phyloP scores from a whole-genome alignment of 768 basidiomycete species.

The Vishniacozyma victoriae region DNA sequence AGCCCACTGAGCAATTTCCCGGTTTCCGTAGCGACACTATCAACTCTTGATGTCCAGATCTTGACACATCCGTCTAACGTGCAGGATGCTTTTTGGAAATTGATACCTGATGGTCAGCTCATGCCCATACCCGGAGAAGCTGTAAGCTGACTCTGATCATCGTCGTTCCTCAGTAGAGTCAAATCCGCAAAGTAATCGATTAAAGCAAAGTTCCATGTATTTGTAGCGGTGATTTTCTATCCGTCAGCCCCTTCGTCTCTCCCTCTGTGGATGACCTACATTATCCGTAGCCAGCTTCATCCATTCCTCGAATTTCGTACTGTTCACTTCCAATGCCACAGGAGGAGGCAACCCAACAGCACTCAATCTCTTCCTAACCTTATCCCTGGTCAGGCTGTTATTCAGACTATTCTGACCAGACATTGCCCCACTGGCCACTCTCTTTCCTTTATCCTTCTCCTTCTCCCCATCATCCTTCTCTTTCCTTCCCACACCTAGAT shows the following conservation, averaged over 20 bases:
- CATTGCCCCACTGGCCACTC: constrained; percentile 50
- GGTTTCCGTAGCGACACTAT: constrained; percentile 92
- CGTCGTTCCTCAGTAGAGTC: constrained; percentile 87
- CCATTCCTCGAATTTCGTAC: constrained; percentile 95
- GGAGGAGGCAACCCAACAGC: constrained; percentile 33
- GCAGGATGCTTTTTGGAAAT: constrained; percentile 96
- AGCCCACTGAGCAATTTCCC: constrained; percentile 91
- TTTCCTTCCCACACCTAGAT: constrained; percentile 12
- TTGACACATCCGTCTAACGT: constrained; percentile 98
- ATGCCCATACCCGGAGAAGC: background rate
- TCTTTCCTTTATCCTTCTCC: constrained; percentile 50
- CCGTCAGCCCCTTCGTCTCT: background rate
- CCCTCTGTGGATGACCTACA: constrained; percentile 51
- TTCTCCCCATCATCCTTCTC: constrained; percentile 4
- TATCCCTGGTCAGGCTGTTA: constrained; percentile 11
- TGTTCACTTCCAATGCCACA: constrained; percentile 70
- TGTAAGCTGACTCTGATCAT: constrained; percentile 60
- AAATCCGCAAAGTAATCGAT: constrained; percentile 99
- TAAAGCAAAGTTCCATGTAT: constrained; percentile 95
- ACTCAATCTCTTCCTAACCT: constrained; percentile 31
- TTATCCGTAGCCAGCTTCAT: constrained; percentile 99
- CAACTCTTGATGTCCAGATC: constrained; percentile 97
- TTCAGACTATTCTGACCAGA: background rate
- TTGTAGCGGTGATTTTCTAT: constrained; percentile 97
- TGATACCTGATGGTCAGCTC: constrained; percentile 55